Evolutionary conservation across 202 grass and related monocot species (phyloP).

Genomic region (Tripidium arundinaceum): DNA sequence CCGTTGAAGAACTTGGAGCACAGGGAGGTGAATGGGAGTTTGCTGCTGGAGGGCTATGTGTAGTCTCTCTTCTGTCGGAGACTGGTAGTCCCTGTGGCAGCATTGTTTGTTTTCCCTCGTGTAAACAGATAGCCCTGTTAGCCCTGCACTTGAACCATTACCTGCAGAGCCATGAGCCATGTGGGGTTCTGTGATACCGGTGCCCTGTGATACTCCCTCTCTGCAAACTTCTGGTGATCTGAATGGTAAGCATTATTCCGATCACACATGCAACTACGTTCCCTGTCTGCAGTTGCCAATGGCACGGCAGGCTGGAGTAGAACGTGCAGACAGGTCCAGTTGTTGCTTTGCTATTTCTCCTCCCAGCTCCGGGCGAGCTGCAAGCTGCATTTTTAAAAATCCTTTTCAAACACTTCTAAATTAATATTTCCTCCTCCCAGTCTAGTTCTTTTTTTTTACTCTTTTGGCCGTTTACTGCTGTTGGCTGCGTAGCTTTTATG

Average conservation of each 20-base stretch:
- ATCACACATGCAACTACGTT: neutral
- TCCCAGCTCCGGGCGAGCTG: too few relatives aligned
- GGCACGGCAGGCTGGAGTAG: neutral
- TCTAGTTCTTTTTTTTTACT: too few relatives aligned
- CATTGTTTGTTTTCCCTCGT: neutral
- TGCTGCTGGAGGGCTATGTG: slow-evolving; percentile 67
- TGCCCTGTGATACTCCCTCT: neutral
- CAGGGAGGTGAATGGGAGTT: slow-evolving; percentile 35
- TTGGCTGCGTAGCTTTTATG: neutral
- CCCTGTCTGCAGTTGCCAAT: neutral
- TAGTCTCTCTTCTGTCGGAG: neutral
- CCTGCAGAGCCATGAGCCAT: neutral
- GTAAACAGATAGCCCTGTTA: neutral
- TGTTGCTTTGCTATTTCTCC: neutral
- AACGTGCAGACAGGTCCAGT: neutral
- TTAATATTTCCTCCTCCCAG: too few relatives aligned
- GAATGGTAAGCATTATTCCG: neutral
- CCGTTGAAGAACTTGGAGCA: slow-evolving; percentile 49
- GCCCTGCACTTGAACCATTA: neutral
- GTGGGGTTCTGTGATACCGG: neutral
- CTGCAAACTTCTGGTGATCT: neutral
- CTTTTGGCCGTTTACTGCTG: neutral
- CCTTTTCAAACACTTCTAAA: too few relatives aligned
- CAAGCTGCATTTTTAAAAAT: too few relatives aligned
- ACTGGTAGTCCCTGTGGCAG: neutral